phyloP scores from a whole-genome alignment of 371 early-diverging fungal species.

The Mortierella sp. region DNA sequence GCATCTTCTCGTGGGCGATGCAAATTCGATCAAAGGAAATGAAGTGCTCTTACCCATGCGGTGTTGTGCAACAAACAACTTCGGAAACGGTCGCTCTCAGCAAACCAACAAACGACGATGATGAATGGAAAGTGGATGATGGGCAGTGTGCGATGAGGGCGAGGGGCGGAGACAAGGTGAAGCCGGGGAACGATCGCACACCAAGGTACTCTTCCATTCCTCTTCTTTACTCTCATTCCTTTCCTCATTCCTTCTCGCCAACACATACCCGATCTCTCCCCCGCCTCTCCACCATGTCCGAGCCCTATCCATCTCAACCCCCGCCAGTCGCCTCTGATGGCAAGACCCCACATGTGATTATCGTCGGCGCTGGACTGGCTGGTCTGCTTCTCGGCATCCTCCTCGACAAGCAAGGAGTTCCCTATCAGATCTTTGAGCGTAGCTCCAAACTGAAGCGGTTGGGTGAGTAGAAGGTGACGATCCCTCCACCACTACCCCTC shows the following conservation, averaged over 20 bases:
- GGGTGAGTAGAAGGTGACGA: not conserved
- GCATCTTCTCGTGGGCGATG: too few species aligned
- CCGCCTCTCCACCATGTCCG: not conserved
- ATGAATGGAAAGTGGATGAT: too few species aligned
- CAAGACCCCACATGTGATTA: constrained; percentile 26
- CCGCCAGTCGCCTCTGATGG: not conserved
- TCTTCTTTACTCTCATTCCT: not conserved
- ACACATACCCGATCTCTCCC: not conserved
- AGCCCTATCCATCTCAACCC: constrained; percentile 1
- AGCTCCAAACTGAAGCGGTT: constrained; percentile 7
- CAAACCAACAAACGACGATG: too few species aligned
- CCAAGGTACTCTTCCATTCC: not conserved
- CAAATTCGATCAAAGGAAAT: too few species aligned
- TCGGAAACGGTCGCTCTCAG: too few species aligned
- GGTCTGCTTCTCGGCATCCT: constrained; percentile 26
- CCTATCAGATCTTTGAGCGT: constrained; percentile 37
- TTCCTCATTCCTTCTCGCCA: not conserved
- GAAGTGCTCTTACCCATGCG: too few species aligned
- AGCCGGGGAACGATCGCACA: too few species aligned
- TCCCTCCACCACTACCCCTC: not conserved
- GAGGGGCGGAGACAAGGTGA: too few species aligned
- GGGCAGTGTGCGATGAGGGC: too few species aligned
- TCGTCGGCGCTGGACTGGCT: constrained; percentile 36
- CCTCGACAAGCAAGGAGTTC: constrained; percentile 27
- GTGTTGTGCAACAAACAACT: too few species aligned